Conservation (phyloP, 1,139 yeast species). For the Spathaspora jeffriesii region DNA sequence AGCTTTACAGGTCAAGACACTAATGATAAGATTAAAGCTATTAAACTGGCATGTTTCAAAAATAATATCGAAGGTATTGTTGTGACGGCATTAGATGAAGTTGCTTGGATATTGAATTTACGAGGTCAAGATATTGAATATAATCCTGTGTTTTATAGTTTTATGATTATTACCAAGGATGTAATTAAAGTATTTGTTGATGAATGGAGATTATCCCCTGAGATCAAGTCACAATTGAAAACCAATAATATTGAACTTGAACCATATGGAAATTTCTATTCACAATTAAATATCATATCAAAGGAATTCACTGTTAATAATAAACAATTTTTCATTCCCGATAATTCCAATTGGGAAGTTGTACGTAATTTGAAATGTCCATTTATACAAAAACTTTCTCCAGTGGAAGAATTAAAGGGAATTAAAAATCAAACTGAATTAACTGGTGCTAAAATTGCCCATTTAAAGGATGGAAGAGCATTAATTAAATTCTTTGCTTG, state of each 20-base stretch:
- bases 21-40: constrained; percentile 27
- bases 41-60: constrained; percentile 28
- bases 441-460: constrained; percentile 41
- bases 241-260: constrained; percentile 46
- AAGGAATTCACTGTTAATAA: constrained; percentile 37
- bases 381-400: constrained; percentile 54
- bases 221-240: constrained; percentile 30
- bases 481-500: constrained; percentile 42
- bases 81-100: constrained; percentile 49
- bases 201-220: constrained; percentile 27
- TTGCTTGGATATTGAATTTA: constrained; percentile 57
- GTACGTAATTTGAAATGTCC: constrained; percentile 49
- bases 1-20: constrained; percentile 48
- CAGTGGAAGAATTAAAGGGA: constrained; percentile 74
- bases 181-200: constrained; percentile 39
- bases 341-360: constrained; percentile 80
- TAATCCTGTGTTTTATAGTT: constrained; percentile 53
- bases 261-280: constrained; percentile 60
- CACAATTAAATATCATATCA: constrained; percentile 44
- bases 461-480: constrained; percentile 44
- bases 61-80: constrained; percentile 37
- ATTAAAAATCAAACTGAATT: constrained; percentile 46
- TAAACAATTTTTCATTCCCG: constrained; percentile 58
- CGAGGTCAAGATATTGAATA: constrained; percentile 48
- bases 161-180: constrained; percentile 35